phyloP scores from a whole-genome alignment of 2,329 filamentous ascomycete species.

The Fusarium tupiense region DNA sequence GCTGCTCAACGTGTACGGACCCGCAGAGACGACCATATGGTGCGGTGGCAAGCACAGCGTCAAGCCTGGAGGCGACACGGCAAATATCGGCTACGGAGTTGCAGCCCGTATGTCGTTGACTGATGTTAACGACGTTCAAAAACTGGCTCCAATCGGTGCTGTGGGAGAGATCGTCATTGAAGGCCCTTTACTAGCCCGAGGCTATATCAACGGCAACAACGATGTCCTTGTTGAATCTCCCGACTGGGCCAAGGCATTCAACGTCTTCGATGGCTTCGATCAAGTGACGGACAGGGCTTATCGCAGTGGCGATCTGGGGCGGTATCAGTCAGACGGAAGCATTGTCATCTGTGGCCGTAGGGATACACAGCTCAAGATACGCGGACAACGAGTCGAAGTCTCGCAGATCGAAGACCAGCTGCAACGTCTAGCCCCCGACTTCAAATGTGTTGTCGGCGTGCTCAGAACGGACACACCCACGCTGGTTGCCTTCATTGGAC shows the following conservation, averaged over 20 bases:
- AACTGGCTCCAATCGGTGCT: not conserved
- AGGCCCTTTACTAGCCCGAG: not conserved
- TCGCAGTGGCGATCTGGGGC: not conserved
- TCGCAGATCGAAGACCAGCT: not conserved
- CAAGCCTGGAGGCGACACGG: not conserved
- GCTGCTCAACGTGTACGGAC: not conserved
- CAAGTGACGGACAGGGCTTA: not conserved
- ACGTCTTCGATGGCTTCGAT: not conserved
- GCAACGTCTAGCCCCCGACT: not conserved
- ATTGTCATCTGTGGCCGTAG: not conserved
- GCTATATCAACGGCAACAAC: not conserved
- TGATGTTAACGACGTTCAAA: not conserved
- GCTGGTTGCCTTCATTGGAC: not conserved
- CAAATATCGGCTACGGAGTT: not conserved
- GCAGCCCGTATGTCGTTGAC: not conserved
- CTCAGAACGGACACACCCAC: not conserved
- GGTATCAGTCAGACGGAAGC: not conserved
- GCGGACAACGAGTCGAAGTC: not conserved
- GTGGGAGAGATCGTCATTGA: not conserved
- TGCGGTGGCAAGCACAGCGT: not conserved
- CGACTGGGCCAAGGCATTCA: not conserved
- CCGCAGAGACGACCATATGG: not conserved
- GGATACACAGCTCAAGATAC: not conserved
- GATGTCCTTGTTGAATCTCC: not conserved
- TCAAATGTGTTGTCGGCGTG: not conserved